Base-by-base conservation (phyloP, 768 basidiomycete genomes). In the Serendipita sp. region DNA sequence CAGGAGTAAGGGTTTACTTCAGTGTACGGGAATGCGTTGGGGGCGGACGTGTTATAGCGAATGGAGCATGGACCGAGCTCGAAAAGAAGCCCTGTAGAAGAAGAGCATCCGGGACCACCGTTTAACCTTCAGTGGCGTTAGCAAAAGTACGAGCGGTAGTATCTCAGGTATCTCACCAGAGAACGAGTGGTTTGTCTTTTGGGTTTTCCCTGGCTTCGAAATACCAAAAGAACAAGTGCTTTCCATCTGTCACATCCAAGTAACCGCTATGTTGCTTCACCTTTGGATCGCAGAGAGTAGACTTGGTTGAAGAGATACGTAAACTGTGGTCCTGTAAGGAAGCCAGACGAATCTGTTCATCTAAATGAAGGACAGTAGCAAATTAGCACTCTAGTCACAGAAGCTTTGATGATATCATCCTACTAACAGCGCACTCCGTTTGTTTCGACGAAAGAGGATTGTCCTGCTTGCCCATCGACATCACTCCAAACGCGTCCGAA, bases 11-110 rank as follows among this genome's bases (percentile, higher is more conserved):
- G 80, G 74, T 99, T 97, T 71, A 71, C 70, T 36, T 60, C 55
- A 10, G 55, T 60, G 33, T 60, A 60, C 8, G 33, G 27, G 55
- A 60, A 60, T 10, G 55, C 16, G 10, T 23, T 60, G 36, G 55
- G 55, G 8, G 55, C 34, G 1, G 82, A 84, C 15, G 83, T 84
- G 74, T 84, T 86, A 65, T 76, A 75, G 37, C 91, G 91, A 66
- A 97, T 78, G 34, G 74, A 75, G 74, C 95, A 97, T 0, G 95
- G 93, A 0, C 95, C 95, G 23, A 95, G 83, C 71, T 97, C 93
- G 68, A 95, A 91, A 15, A 98, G 77, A 27, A 96, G 80, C 8
- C 94, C 94, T 0, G 89, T 87, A 8, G 85, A 83, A 5, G 84
- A 86, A 6, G 53, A 63, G 44, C 37, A 62, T 4, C 34, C 81